These are phyloP conservation scores for Neolentinus lepideus DNA, from an alignment of 1,284 basidiomycete species.

Conservation along the genomic window DNA sequence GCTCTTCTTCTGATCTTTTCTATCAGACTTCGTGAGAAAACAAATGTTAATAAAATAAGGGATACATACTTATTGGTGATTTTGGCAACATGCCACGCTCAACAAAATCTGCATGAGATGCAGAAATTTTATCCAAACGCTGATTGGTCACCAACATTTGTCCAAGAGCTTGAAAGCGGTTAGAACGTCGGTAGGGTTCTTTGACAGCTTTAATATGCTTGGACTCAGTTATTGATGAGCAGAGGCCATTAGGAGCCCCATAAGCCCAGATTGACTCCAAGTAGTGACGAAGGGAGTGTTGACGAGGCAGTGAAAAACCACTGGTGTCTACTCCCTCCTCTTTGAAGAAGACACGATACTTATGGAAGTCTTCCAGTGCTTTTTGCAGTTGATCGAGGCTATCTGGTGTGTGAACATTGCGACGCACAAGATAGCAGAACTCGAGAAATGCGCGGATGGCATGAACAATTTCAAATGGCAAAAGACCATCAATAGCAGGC, in stretches of 20 bases:
- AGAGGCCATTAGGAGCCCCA: slow-evolving; percentile 3
- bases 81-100: not conserved
- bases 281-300: slow-evolving; percentile 12
- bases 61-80: not conserved
- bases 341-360: not conserved
- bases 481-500: slow-evolving; percentile 7
- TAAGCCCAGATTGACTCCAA: slow-evolving; percentile 3
- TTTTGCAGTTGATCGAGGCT: slow-evolving; percentile 3
- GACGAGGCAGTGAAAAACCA: slow-evolving; percentile 15
- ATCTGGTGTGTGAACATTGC: not conserved
- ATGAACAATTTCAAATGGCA: slow-evolving; percentile 3
- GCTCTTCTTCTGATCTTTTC: not conserved
- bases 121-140: not conserved
- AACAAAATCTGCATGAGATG: not conserved
- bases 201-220: not conserved
- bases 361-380: not conserved
- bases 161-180: not conserved
- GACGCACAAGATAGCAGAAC: slow-evolving; percentile 9
- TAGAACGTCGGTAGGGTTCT: not conserved
- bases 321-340: slow-evolving; percentile 1
- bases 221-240: slow-evolving; percentile 1
- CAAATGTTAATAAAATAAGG: not conserved
- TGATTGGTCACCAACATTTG: not conserved
- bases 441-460: slow-evolving; percentile 7
- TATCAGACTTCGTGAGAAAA: not conserved